Base-by-base conservation (phyloP, 208 protist genomes). In the Leishmania mexicana region DNA sequence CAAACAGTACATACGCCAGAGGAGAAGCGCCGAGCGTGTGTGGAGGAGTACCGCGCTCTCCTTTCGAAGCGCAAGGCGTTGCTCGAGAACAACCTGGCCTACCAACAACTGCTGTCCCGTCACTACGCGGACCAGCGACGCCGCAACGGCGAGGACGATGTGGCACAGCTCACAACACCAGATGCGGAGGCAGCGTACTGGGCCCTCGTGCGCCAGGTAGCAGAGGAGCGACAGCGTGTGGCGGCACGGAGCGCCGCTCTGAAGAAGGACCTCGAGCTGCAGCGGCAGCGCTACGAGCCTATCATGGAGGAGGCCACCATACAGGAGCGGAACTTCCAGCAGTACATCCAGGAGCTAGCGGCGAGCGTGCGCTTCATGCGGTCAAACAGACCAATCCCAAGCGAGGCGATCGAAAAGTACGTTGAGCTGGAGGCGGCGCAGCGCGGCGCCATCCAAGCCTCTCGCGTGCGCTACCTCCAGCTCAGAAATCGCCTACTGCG, bases 381-480 rank as follows among this genome's bases (percentile, higher is more conserved):
- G 62, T 94, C 92, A 0, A 97, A 93, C 76, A 81, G 89, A 10
- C 83, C 83, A 8, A 93, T 99, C 60, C 90, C 96, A 35, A 76
- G 57, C 68, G 88, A 93, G 60, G 86, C 90, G 42, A 87, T 99
- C 17, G 77, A 88, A 15, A 60, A 91, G 71, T 98, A 98, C 83
- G 81, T 98, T 10, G 80, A 94, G 40, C 75, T 75, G 28, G 97
- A 99, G 64, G 71, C 78, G 49, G 68, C 83, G 54, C 94, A 97
- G 86, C 93, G 97, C 49, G 68, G 79, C 28, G 84, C 94, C 70
- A 93, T 99, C 28, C 93, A 93, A 75, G 83, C 81, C 40, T 86
- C 96, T 19, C 95, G 98, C 51, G 93, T 99, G 28, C 92, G 92
- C 51, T 96, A 99, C 86, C 92, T 99, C 81, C 89, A 98, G 54